Conservation (phyloP, 345 rosid genomes). For the Eucalyptus erythrocorys region DNA sequence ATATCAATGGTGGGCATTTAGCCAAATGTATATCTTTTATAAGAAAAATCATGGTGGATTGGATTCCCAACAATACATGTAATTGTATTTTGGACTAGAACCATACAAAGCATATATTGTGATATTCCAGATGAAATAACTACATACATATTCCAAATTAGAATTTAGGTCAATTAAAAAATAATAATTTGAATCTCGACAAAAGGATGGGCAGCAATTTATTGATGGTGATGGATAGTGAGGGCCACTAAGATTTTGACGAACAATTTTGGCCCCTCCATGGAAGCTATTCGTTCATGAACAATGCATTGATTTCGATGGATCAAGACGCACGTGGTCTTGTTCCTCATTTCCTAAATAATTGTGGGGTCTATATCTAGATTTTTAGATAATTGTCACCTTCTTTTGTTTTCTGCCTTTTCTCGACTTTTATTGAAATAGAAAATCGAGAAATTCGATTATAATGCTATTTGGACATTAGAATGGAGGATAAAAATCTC, state of each 20-base stretch:
- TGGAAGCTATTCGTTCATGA: not conserved
- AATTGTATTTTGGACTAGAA: not conserved
- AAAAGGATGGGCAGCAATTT: not conserved
- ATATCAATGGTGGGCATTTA: not conserved
- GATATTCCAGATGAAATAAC: not conserved
- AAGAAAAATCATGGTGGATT: not conserved
- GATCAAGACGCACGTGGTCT: not conserved
- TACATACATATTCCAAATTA: not conserved
- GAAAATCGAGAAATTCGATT: not conserved
- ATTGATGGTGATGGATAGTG: not conserved
- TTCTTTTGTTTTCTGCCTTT: not conserved
- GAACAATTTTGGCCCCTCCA: not conserved
- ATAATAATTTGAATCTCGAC: not conserved
- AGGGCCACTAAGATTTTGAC: not conserved
- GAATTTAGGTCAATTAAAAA: not conserved
- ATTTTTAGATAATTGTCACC: not conserved
- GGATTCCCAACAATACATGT: not conserved
- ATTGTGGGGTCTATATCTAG: not conserved
- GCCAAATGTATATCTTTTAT: not conserved
- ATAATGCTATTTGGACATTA: not conserved
- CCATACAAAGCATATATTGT: not conserved
- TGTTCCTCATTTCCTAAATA: not conserved
- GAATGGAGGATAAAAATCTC: fast-evolving
- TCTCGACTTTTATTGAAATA: not conserved
- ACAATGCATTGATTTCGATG: not conserved